Percentiles rank a stretch among this genome's conserved stretches.
Evolutionary conservation across 225 moss, liverwort and hornwort species (phyloP).

Genomic region (Bryoerythrophyllum caledonicum): DNA sequence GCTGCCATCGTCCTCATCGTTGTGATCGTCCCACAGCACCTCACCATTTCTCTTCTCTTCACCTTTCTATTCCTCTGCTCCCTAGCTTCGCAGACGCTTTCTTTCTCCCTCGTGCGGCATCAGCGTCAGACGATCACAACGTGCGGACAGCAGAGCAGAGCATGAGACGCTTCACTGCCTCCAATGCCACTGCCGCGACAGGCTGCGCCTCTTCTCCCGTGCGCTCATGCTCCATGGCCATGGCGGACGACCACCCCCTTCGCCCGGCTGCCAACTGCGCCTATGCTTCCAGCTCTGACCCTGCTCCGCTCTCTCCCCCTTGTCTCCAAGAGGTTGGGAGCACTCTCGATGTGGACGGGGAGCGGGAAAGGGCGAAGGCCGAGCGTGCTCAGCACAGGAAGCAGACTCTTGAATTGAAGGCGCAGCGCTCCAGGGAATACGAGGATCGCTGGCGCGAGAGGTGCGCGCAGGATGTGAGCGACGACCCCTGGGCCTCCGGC

Average conservation of each 20-base stretch:
- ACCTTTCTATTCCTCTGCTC: neutral
- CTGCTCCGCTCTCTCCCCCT: neutral
- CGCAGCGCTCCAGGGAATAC: conserved; percentile 41
- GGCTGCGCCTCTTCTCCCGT: conserved; percentile 8
- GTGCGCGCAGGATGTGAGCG: conserved; percentile 34
- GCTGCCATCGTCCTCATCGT: neutral
- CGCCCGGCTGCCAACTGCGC: conserved; percentile 25
- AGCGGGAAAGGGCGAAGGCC: conserved; percentile 14
- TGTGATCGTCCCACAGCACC: neutral
- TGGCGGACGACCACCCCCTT: conserved; percentile 9
- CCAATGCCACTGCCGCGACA: neutral
- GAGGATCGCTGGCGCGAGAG: conserved; percentile 50
- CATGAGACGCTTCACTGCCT: conserved; percentile 20
- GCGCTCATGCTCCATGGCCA: conserved; percentile 18
- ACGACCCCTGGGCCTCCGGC: conserved; percentile 35
- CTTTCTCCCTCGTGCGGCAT: neutral
- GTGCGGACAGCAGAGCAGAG: neutral
- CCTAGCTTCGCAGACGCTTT: neutral
- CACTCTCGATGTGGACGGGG: conserved; percentile 11
- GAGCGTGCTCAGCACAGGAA: conserved; percentile 34
- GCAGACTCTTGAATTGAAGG: conserved; percentile 35
- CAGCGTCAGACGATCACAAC: too few species aligned
- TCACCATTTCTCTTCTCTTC: neutral
- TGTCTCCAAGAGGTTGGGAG: neutral
- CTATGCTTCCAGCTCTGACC: conserved; percentile 15